Base-by-base conservation (phyloP, 192 early-diverging fungal genomes). In the Gryganskiella cystojenkinii region DNA sequence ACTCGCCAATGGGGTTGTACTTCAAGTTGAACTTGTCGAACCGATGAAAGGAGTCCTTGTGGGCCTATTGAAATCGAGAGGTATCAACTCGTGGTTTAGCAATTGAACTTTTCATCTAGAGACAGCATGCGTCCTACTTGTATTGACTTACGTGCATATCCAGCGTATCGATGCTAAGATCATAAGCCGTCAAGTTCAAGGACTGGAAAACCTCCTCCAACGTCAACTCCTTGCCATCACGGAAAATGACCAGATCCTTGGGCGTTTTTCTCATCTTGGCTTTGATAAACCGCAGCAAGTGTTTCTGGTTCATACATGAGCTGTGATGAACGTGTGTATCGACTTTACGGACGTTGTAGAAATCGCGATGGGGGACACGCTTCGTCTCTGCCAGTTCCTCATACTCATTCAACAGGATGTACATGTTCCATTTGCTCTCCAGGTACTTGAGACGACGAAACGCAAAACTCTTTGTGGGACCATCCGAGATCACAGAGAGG, bases 1-100 rank as follows among this genome's bases (percentile, higher is more conserved):
- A 95, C 78, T 97, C 95, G 27, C 96, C 96, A 50, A 98, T 85
- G 10, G 96, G 96, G 61, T 96, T 96, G 78, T 98, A 98, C 79
- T 98, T 97, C 25, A 95, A 80, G 71, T 98, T 98, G 86, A 98
- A 98, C 80, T 97, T 96, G 84, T 96, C 96, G 61, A 98, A 96
- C 42, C 95, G 85, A 83, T 98, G 95, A 86, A 96, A 98, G 3
- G 95, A 94, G 82, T 95, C 95, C 57, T 95, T 95, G 85, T 98
- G 95, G 1, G 95, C 94, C 85, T 81, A 53, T 49, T n/a, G n/a
- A n/a, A n/a, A n/a, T n/a, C n/a, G n/a, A n/a, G n/a, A n/a, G n/a
- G n/a, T n/a, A n/a, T n/a, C n/a, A n/a, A n/a, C n/a, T n/a, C n/a
- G n/a, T n/a, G n/a, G n/a, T n/a, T n/a, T n/a, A n/a, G n/a, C n/a